These are phyloP conservation scores for Glonium stellatum DNA, from an alignment of 495 filamentous ascomycete species.

Conservation along the genomic window DNA sequence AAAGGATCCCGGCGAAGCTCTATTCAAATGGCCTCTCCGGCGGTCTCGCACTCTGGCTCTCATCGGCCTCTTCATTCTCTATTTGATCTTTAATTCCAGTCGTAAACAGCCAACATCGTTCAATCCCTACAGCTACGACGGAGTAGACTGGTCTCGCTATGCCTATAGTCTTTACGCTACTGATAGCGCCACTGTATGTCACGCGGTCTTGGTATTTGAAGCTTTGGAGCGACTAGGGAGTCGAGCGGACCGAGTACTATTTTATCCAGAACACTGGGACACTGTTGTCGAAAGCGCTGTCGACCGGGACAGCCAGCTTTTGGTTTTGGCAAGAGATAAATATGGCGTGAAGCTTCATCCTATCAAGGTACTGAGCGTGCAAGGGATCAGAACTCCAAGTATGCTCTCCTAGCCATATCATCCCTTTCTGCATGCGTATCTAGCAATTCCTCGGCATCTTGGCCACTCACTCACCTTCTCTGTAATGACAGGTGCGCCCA, in stretches of 20 bases:
- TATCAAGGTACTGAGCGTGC: slow-evolving; percentile 27
- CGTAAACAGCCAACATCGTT: background rate
- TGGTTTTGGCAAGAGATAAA: slow-evolving; percentile 28
- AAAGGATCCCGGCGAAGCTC: background rate
- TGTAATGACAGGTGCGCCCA: slow-evolving; percentile 18
- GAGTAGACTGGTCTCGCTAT: slow-evolving; percentile 27
- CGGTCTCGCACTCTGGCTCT: slow-evolving; percentile 11
- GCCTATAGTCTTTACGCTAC: slow-evolving; percentile 38
- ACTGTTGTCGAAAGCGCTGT: slow-evolving; percentile 10
- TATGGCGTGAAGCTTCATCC: slow-evolving; percentile 35
- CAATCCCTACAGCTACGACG: background rate
- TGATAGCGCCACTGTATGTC: slow-evolving; percentile 35
- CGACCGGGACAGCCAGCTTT: slow-evolving; percentile 29
- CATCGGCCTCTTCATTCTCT: slow-evolving; percentile 15
- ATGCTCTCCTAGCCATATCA: slow-evolving; percentile 5
- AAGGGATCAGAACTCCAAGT: slow-evolving; percentile 20
- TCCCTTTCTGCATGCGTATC: background rate
- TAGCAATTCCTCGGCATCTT: background rate
- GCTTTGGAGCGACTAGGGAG: slow-evolving; percentile 30
- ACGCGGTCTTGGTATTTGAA: slow-evolving; percentile 35
- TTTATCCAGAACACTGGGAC: slow-evolving; percentile 35
- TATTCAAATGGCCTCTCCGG: slow-evolving; percentile 21
- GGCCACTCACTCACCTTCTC: background rate
- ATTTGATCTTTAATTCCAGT: slow-evolving; percentile 4
- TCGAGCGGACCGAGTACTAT: slow-evolving; percentile 34